Percentiles rank a stretch among this genome's conserved stretches.
Conservation (phyloP, 495 filamentous ascomycete species). For the Aspergillus taichungensis region DNA sequence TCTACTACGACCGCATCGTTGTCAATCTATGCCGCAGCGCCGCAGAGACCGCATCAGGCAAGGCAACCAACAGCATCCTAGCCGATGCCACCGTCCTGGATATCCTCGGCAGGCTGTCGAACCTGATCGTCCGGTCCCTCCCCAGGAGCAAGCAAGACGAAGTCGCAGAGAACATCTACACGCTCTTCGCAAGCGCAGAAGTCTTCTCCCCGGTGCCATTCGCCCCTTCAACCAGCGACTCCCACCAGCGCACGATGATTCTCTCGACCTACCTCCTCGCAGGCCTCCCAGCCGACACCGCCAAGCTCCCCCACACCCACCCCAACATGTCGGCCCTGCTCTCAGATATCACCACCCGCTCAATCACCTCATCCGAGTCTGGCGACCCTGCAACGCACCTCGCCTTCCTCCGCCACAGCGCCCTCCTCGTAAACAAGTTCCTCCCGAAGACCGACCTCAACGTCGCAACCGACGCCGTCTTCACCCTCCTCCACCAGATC, state of each 20-base stretch:
- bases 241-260: conserved; percentile 44
- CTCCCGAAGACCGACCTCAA: conserved; percentile 38
- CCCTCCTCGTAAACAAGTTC: conserved; percentile 60
- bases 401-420: conserved; percentile 50
- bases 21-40: conserved; percentile 40
- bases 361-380: conserved; percentile 23
- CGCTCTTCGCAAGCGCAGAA: conserved; percentile 37
- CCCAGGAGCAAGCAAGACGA: conserved; percentile 44
- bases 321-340: conserved; percentile 30
- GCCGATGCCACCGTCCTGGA: conserved; percentile 49
- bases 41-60: conserved; percentile 31
- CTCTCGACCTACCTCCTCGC: conserved; percentile 55
- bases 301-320: conserved; percentile 23
- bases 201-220: conserved; percentile 35
- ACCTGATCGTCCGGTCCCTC: conserved; percentile 49
- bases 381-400: conserved; percentile 35
- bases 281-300: conserved; percentile 39
- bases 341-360: conserved; percentile 31
- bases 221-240: conserved; percentile 18
- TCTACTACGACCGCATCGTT: conserved; percentile 55
- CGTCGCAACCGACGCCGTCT: conserved; percentile 22
- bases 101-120: conserved; percentile 54
- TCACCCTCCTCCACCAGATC: conserved; percentile 24
- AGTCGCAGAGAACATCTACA: conserved; percentile 48
- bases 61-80: conserved; percentile 35